These are phyloP conservation scores for Entomophthora muscae DNA, from an alignment of 371 early-diverging fungal species.

Conservation along the genomic window DNA sequence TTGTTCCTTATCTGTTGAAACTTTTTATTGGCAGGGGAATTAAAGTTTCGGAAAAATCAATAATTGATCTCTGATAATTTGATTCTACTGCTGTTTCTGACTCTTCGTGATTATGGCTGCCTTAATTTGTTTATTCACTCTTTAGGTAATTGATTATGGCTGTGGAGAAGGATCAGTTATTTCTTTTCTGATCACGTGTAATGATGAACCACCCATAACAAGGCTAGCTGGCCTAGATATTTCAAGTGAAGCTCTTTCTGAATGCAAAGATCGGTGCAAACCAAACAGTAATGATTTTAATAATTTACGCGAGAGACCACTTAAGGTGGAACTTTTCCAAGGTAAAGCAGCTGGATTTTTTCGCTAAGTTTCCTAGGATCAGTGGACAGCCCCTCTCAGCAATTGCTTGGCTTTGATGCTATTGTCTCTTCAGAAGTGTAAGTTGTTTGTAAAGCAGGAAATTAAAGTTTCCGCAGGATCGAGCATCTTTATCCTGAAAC, in stretches of 20 bases:
- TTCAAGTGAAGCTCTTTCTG: slow-evolving; percentile 16
- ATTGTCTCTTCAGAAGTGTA: slow-evolving; percentile 47
- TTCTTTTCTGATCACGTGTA: slow-evolving; percentile 27
- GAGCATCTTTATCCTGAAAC: slow-evolving; percentile 39
- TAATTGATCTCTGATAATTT: too few species aligned
- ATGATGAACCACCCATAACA: slow-evolving; percentile 22
- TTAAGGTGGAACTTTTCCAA: slow-evolving; percentile 30
- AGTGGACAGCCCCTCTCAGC: slow-evolving; percentile 21
- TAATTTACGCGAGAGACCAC: slow-evolving; percentile 21
- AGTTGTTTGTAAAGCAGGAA: not conserved
- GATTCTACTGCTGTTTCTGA: too few species aligned
- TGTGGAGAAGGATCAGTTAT: slow-evolving; percentile 54
- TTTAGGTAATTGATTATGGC: slow-evolving; percentile 45
- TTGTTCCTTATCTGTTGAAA: too few species aligned
- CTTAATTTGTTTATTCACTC: too few species aligned
- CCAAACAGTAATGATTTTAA: slow-evolving; percentile 29
- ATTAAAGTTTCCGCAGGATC: slow-evolving; percentile 9
- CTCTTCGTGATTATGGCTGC: too few species aligned
- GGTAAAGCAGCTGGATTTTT: slow-evolving; percentile 18
- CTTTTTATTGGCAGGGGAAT: too few species aligned
- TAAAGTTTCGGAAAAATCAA: too few species aligned
- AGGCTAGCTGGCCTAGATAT: slow-evolving; percentile 42
- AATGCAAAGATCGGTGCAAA: slow-evolving; percentile 25
- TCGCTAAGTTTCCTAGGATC: slow-evolving; percentile 21
- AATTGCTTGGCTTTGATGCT: slow-evolving; percentile 28